Evolutionary conservation across 805 yeast genomes (phyloP).

Genomic region (Cephaloascus albidus): DNA sequence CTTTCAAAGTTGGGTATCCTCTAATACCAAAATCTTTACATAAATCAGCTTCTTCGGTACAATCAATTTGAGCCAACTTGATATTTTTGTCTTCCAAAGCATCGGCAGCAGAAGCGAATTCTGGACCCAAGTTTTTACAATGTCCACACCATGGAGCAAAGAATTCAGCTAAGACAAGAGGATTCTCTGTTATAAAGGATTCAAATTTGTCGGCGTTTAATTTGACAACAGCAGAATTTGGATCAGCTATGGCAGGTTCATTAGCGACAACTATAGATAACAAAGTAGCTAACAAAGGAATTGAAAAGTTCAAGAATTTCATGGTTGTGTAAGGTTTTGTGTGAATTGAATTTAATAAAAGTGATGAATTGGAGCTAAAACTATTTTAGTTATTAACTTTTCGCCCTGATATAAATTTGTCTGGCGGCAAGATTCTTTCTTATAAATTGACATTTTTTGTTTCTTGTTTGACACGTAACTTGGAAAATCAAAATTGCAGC

Average conservation of each 20-base stretch:
- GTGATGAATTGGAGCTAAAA: too few relatives aligned
- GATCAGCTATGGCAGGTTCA: conserved; percentile 65
- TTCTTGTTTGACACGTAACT: too few relatives aligned
- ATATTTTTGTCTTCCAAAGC: conserved; percentile 49
- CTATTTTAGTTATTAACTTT: too few relatives aligned
- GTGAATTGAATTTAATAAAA: too few relatives aligned
- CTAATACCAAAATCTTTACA: conserved; percentile 59
- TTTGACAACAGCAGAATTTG: conserved; percentile 81
- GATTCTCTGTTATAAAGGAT: conserved; percentile 57
- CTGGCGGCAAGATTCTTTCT: too few relatives aligned
- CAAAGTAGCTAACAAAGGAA: conserved; percentile 5
- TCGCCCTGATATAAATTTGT: too few relatives aligned
- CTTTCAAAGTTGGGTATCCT: conserved; percentile 82
- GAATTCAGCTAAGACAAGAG: conserved; percentile 77
- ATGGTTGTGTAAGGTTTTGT: too few relatives aligned
- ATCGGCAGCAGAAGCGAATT: conserved; percentile 67
- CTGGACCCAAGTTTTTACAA: conserved; percentile 83
- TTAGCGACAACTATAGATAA: conserved; percentile 19
- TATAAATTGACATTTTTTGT: too few relatives aligned
- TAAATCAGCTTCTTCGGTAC: conserved; percentile 68
- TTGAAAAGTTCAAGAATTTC: background rate
- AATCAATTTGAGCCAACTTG: conserved; percentile 76
- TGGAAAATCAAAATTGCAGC: too few relatives aligned
- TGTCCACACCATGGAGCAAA: conserved; percentile 99
- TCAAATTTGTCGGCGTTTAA: conserved; percentile 60